Evolutionary conservation across 148 eudicot species (phyloP).

Genomic region (Chenopodium berlandieri): DNA sequence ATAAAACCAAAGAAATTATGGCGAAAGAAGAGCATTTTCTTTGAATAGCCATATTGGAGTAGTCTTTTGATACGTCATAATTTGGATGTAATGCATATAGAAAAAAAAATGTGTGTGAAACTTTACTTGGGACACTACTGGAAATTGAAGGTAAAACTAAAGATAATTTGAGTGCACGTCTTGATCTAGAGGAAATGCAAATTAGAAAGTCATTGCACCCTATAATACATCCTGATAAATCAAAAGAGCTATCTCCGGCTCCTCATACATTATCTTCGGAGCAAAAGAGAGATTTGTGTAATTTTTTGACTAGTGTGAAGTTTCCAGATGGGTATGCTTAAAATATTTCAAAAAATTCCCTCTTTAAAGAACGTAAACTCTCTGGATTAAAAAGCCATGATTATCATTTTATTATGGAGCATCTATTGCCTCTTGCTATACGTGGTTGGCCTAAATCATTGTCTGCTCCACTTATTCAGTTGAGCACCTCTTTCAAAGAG

Average conservation of each 20-base stretch:
- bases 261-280: background rate
- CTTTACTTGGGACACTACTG: background rate
- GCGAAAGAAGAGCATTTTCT: too few relatives aligned
- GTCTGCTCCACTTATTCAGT: background rate
- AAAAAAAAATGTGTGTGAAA: conserved; percentile 17
- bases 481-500: background rate
- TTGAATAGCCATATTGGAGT: too few relatives aligned
- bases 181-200: background rate
- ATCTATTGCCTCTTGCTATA: background rate
- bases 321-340: background rate
- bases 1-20: too few relatives aligned
- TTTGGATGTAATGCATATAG: background rate
- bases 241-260: background rate
- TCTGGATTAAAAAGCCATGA: conserved; percentile 11
- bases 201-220: conserved; percentile 1
- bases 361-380: background rate
- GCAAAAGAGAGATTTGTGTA: background rate
- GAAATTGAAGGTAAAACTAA: background rate
- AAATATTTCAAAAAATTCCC: background rate
- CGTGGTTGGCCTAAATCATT: too few relatives aligned
- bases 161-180: background rate
- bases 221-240: background rate
- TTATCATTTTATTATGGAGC: background rate
- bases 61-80: too few relatives aligned
- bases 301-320: background rate